A percentile compares a stretch with the other conserved stretches of the same genome.
Evolutionary conservation across 106 monocot species (phyloP).

Genomic region (Dendrobium chrysotoxum): DNA sequence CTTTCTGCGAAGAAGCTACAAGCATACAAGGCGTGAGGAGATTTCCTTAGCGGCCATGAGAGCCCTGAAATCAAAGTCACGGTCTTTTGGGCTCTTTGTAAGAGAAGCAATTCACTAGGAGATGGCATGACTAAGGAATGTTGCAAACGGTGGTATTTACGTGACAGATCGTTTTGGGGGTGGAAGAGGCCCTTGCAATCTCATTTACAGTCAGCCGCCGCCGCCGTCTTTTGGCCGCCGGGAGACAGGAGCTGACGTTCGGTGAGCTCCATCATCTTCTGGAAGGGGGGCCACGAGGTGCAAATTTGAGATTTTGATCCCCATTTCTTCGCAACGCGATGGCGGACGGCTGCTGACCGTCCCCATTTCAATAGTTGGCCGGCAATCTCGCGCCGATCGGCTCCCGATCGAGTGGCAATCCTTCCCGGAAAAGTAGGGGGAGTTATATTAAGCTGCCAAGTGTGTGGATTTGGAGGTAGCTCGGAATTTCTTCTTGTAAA

Average conservation of each 20-base stretch:
- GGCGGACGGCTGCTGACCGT: neutral
- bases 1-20: neutral
- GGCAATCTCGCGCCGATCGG: constrained; percentile 8
- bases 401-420: neutral
- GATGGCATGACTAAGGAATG: constrained; percentile 8
- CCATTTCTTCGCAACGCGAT: neutral
- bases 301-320: neutral
- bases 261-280: neutral
- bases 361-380: constrained; percentile 5
- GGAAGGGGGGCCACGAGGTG: too few species aligned
- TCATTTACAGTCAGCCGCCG: neutral
- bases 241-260: neutral
- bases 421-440: neutral
- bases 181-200: neutral
- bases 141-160: constrained; percentile 2
- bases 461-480: neutral
- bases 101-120: neutral
- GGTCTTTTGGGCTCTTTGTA: neutral
- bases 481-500: neutral
- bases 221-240: neutral
- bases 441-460: neutral
- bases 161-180: neutral
- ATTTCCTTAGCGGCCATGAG: neutral
- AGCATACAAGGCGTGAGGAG: neutral
- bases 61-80: neutral